Evolutionary conservation across 768 basidiomycete species (phyloP).

Genomic region (Boletus sp.): DNA sequence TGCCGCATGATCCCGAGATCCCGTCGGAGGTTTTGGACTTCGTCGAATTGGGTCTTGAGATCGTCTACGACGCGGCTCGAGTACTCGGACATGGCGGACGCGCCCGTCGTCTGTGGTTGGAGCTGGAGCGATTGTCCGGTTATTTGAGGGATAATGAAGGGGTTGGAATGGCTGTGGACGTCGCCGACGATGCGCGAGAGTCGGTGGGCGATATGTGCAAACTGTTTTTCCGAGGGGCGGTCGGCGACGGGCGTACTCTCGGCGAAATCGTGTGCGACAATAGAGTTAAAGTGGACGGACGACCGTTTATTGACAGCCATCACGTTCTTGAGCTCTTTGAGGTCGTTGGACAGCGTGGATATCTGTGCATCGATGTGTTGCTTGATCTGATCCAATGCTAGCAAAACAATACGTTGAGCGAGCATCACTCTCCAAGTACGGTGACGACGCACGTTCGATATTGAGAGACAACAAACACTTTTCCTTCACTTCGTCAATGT

Average conservation of each 20-base stretch:
- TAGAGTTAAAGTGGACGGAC: conserved; percentile 44
- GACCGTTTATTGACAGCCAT: conserved; percentile 56
- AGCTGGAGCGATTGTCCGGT: conserved; percentile 60
- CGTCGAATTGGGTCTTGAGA: conserved; percentile 90
- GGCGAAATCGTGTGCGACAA: conserved; percentile 52
- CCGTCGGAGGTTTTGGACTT: conserved; percentile 89
- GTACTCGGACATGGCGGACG: conserved; percentile 70
- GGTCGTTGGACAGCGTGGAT: conserved; percentile 75
- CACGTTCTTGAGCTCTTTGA: conserved; percentile 78
- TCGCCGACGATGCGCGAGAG: conserved; percentile 67
- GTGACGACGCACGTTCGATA: conserved; percentile 80
- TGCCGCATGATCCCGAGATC: conserved; percentile 94
- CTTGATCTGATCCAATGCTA: conserved; percentile 97
- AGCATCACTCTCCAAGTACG: conserved; percentile 1
- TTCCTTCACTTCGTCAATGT: conserved; percentile 87
- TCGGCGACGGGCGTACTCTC: conserved; percentile 63
- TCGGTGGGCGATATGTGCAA: conserved; percentile 68
- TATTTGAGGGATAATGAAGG: conserved; percentile 52
- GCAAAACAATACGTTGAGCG: conserved; percentile 6
- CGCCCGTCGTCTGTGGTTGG: conserved; percentile 70
- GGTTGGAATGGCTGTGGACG: conserved; percentile 30
- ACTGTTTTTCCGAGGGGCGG: conserved; percentile 73
- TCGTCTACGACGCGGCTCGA: conserved; percentile 72
- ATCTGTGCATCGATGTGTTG: conserved; percentile 96
- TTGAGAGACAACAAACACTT: conserved; percentile 88